Percentiles rank a stretch among this genome's conserved stretches.
Evolutionary conservation across 352 stramenopile genomes (phyloP).

Genomic region (Pythium sukuiense): DNA sequence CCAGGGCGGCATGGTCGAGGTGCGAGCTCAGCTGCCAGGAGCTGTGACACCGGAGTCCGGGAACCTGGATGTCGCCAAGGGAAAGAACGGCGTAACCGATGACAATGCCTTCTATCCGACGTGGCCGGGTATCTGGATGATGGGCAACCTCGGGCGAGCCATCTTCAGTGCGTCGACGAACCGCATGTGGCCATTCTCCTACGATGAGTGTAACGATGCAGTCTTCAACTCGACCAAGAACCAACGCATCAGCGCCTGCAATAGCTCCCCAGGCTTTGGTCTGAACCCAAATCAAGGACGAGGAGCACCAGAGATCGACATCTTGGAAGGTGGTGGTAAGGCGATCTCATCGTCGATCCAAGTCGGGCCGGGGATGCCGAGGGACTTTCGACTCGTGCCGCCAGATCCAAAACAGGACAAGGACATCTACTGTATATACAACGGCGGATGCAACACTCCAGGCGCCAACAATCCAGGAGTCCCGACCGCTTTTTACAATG

Average conservation of each 20-base stretch:
- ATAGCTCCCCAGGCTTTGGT: constrained; percentile 87
- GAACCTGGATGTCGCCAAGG: constrained; percentile 54
- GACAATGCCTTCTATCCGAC: constrained; percentile 56
- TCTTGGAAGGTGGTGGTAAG: constrained; percentile 65
- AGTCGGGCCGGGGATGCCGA: constrained; percentile 39
- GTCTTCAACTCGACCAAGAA: constrained; percentile 39
- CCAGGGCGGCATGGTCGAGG: constrained; percentile 92
- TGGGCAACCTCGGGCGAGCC: background rate
- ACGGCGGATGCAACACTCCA: constrained; percentile 17
- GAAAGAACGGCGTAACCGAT: constrained; percentile 29
- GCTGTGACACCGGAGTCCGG: constrained; percentile 41
- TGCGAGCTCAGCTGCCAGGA: constrained; percentile 82
- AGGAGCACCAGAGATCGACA: constrained; percentile 88
- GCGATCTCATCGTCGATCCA: constrained; percentile 75
- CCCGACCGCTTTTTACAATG: constrained; percentile 33
- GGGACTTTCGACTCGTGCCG: constrained; percentile 19
- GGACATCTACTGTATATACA: constrained; percentile 18
- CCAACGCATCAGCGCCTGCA: constrained; percentile 79
- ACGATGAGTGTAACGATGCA: background rate
- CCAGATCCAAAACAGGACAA: background rate
- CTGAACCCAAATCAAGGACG: constrained; percentile 66
- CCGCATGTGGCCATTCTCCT: background rate
- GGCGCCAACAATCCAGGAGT: constrained; percentile 51
- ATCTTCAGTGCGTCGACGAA: background rate
- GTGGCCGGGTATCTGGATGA: constrained; percentile 92